These are phyloP conservation scores for Ceratocystis lukuohia DNA, from an alignment of 2,329 filamentous ascomycete genomes.

Conservation along the genomic window DNA sequence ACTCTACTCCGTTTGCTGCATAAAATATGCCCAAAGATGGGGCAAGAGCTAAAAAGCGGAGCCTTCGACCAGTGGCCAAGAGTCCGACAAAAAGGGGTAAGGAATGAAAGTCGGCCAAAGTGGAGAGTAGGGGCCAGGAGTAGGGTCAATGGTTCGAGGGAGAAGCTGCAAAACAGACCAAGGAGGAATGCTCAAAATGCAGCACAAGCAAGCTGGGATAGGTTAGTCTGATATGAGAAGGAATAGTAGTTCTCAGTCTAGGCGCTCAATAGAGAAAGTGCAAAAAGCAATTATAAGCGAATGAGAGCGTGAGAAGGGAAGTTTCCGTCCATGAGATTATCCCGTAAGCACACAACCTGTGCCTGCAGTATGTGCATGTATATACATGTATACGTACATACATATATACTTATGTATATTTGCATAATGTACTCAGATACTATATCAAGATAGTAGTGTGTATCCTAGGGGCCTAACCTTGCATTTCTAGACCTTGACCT, in stretches of 20 bases:
- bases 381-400: background rate
- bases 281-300: background rate
- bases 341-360: background rate
- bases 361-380: background rate
- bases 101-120: background rate
- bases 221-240: conserved; percentile 2
- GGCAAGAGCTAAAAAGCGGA: background rate
- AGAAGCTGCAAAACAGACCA: background rate
- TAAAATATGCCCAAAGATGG: background rate
- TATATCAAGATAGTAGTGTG: background rate
- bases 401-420: background rate
- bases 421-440: background rate
- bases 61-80: background rate
- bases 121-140: background rate
- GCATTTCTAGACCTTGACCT: background rate
- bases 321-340: background rate
- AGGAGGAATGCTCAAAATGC: background rate
- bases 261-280: background rate
- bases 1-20: background rate
- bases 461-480: background rate
- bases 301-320: background rate
- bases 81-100: conserved; percentile 1
- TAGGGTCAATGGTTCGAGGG: background rate
- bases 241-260: background rate
- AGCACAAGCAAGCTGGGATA: background rate